phyloP scores from a whole-genome alignment of 2,329 filamentous ascomycete genomes.

The Paracoccidioides brasiliensis region DNA sequence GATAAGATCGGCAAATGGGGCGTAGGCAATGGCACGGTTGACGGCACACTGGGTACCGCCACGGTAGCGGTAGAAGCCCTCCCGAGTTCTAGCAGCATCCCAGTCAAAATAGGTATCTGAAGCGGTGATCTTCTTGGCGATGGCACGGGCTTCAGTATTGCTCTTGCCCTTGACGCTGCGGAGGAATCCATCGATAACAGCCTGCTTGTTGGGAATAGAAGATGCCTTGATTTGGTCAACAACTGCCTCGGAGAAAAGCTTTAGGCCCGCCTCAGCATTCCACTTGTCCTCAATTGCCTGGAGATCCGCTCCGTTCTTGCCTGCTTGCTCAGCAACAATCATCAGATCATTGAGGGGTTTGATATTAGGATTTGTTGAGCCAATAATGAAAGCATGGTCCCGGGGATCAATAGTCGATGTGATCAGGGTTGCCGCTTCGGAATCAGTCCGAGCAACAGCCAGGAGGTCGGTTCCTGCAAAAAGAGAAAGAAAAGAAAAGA shows the following conservation, averaged over 20 bases:
- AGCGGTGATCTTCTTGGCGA: conserved; percentile 65
- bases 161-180: conserved; percentile 64
- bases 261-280: conserved; percentile 63
- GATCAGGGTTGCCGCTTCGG: conserved; percentile 93
- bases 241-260: conserved; percentile 85
- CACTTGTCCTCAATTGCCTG: conserved; percentile 89
- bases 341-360: conserved; percentile 84
- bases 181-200: conserved; percentile 54
- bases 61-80: conserved; percentile 88
- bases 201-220: conserved; percentile 51
- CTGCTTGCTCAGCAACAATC: conserved; percentile 66
- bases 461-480: conserved; percentile 62
- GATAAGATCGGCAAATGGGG: conserved; percentile 86
- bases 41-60: conserved; percentile 85
- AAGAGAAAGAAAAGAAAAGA: background rate
- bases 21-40: conserved; percentile 82
- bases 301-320: conserved; percentile 67
- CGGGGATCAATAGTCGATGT: conserved; percentile 91
- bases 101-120: conserved; percentile 84
- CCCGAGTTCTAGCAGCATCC: conserved; percentile 82
- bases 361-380: conserved; percentile 71
- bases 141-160: conserved; percentile 65
- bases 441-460: conserved; percentile 87
- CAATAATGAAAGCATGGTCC: conserved; percentile 88
- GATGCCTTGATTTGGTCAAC: conserved; percentile 63